phyloP scores from a whole-genome alignment of 441 rosid genomes.

The Erodium texanum region DNA sequence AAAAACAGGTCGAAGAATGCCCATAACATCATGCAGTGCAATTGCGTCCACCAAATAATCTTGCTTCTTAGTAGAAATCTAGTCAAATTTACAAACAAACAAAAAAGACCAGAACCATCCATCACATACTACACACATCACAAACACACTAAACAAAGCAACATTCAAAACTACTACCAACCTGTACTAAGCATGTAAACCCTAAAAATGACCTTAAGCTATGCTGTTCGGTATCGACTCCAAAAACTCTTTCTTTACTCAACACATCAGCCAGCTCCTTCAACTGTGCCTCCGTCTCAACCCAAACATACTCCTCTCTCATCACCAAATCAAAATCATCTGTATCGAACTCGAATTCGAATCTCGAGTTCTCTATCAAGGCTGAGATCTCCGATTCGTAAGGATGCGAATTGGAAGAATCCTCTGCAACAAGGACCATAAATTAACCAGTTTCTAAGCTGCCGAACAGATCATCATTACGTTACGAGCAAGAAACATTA shows the following conservation, averaged over 20 bases:
- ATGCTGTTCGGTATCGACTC: slow-evolving; percentile 92
- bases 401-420: slow-evolving; percentile 46
- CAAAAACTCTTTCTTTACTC: slow-evolving; percentile 45
- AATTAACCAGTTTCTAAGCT: neutral
- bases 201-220: slow-evolving; percentile 74
- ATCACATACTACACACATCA: neutral
- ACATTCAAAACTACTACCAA: slow-evolving; percentile 12
- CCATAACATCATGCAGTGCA: slow-evolving; percentile 69
- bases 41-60: slow-evolving; percentile 80
- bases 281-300: slow-evolving; percentile 51
- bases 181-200: slow-evolving; percentile 90
- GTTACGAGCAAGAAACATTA: neutral
- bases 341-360: slow-evolving; percentile 28
- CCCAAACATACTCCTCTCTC: slow-evolving; percentile 53
- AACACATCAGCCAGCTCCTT: slow-evolving; percentile 52
- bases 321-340: slow-evolving; percentile 29
- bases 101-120: neutral
- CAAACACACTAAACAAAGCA: slow-evolving; percentile 1
- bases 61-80: slow-evolving; percentile 61
- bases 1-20: slow-evolving; percentile 59
- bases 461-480: neutral
- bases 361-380: slow-evolving; percentile 38
- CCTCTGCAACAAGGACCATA: slow-evolving; percentile 28
- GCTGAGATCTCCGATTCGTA: slow-evolving; percentile 49
- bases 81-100: slow-evolving; percentile 4